Conservation (phyloP, 1,284 basidiomycete species). For the Leccinum angustisporum region DNA sequence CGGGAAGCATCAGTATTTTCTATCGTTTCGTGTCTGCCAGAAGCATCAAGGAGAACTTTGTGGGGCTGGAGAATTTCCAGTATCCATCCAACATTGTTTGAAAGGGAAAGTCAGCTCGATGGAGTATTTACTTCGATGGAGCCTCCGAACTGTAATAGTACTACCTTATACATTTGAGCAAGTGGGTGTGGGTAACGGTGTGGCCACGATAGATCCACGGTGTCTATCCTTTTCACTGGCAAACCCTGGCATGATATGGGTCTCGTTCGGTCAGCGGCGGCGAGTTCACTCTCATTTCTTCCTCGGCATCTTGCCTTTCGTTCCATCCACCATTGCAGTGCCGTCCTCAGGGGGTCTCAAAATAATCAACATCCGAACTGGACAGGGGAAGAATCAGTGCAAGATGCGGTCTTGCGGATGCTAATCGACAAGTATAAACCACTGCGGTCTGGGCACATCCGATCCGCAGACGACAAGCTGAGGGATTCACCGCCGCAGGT, state of each 20-base stretch:
- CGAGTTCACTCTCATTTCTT: neutral
- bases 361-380: slow-evolving; percentile 56
- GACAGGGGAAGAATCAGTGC: slow-evolving; percentile 73
- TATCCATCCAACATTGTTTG: slow-evolving; percentile 87
- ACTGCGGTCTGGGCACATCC: slow-evolving; percentile 59
- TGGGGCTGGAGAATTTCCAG: slow-evolving; percentile 70
- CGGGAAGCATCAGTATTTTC: slow-evolving; percentile 89
- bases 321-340: slow-evolving; percentile 2
- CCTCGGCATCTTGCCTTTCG: neutral
- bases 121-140: neutral
- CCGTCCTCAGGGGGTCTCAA: neutral
- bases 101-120: slow-evolving; percentile 11
- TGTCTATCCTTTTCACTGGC: neutral
- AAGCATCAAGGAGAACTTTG: slow-evolving; percentile 96
- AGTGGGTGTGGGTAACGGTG: neutral
- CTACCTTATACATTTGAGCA: neutral
- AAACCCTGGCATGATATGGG: slow-evolving; percentile 4
- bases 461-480: slow-evolving; percentile 74
- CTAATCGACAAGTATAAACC: slow-evolving; percentile 85
- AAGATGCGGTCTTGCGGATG: slow-evolving; percentile 81
- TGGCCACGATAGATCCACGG: neutral
- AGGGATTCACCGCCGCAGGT: slow-evolving; percentile 47
- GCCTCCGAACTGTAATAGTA: neutral
- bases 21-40: slow-evolving; percentile 87
- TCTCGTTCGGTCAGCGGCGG: neutral